These are phyloP conservation scores for Pythium coloratum DNA, from an alignment of 352 stramenopile species.

Conservation along the genomic window DNA sequence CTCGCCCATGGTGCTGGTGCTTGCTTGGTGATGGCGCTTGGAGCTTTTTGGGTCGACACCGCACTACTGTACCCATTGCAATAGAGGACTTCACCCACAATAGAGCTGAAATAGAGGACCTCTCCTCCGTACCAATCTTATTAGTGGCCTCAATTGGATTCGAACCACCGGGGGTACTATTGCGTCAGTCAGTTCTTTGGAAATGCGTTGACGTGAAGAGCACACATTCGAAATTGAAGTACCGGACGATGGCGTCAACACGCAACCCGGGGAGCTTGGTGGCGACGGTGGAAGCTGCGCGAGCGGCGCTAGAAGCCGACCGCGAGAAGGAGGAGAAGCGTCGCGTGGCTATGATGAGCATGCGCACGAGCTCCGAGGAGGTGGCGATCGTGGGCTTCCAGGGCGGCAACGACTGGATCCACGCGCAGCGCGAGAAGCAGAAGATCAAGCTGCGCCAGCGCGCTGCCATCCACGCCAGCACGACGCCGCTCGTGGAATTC, in stretches of 20 bases:
- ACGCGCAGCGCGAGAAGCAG: constrained; percentile 36
- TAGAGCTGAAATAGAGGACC: background rate
- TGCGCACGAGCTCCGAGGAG: constrained; percentile 19
- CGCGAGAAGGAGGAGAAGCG: constrained; percentile 25
- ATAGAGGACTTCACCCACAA: constrained; percentile 10
- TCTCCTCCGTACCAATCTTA: background rate
- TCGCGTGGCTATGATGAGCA: constrained; percentile 15
- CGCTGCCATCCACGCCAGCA: constrained; percentile 32
- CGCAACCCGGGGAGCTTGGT: background rate
- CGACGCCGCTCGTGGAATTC: constrained; percentile 48
- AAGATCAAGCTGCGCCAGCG: constrained; percentile 41
- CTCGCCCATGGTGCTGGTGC: constrained; percentile 46
- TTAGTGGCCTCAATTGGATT: background rate
- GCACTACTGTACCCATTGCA: constrained; percentile 4
- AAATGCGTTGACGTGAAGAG: background rate
- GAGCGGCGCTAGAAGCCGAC: constrained; percentile 24
- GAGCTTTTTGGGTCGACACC: background rate
- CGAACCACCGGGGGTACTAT: background rate
- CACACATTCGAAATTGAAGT: constrained; percentile 7
- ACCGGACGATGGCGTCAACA: constrained; percentile 8
- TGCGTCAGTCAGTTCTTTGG: background rate
- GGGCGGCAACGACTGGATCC: constrained; percentile 61
- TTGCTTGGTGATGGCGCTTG: constrained; percentile 9
- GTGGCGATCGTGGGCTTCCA: constrained; percentile 37
- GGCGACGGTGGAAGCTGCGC: constrained; percentile 10